phyloP scores from a whole-genome alignment of 805 yeast genomes.

The Pichia eremophila region DNA sequence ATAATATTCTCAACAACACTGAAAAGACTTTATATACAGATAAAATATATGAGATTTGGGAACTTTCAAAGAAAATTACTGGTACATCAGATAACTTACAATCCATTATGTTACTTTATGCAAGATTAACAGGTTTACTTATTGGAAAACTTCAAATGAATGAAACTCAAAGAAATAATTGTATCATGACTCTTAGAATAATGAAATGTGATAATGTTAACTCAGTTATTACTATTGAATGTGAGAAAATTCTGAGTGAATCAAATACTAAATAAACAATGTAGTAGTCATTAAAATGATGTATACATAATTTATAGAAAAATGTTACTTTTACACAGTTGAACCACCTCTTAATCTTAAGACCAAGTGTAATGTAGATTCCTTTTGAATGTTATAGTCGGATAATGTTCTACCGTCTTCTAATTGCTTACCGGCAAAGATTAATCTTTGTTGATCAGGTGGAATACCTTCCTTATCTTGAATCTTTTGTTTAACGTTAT shows the following conservation, averaged over 20 bases:
- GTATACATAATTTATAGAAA: no score
- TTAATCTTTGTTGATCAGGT: slow-evolving; percentile 94
- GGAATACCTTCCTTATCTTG: slow-evolving; percentile 98
- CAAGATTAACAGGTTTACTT: slow-evolving; percentile 17
- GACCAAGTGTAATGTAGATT: slow-evolving; percentile 92
- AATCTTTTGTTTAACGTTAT: slow-evolving; percentile 92
- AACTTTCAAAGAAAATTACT: slow-evolving; percentile 11
- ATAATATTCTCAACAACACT: background rate
- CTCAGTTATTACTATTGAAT: slow-evolving; percentile 37
- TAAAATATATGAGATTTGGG: slow-evolving; percentile 1
- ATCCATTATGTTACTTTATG: slow-evolving; percentile 46
- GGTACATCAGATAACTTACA: slow-evolving; percentile 30
- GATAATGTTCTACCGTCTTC: slow-evolving; percentile 94
- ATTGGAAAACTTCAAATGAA: background rate
- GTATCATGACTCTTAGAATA: slow-evolving; percentile 27
- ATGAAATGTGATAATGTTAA: slow-evolving; percentile 32
- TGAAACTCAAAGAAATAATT: slow-evolving; percentile 36
- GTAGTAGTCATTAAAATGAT: slow-evolving; percentile 15
- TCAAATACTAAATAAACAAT: slow-evolving; percentile 22
- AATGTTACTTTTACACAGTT: no score
- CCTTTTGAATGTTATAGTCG: slow-evolving; percentile 98
- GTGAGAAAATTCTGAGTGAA: slow-evolving; percentile 13
- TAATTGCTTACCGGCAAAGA: slow-evolving; percentile 96
- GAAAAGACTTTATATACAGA: background rate
- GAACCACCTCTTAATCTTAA: slow-evolving; percentile 95